Conservation (phyloP, 169 alveolate species). For the Cystoisospora suis region DNA sequence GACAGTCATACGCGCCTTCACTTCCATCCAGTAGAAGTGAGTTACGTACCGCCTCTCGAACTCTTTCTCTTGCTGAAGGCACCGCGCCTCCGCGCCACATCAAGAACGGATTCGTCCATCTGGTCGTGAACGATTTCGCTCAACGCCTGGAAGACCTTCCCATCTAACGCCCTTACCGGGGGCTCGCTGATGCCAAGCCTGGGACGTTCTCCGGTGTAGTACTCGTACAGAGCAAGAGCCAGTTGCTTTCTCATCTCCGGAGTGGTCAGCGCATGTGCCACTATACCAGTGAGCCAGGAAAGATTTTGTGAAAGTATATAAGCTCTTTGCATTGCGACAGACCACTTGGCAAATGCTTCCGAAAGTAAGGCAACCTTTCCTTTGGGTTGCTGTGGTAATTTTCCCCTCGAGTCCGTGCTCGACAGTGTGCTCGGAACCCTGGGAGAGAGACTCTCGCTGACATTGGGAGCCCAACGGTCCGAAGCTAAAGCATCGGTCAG, state of each 20-base stretch:
- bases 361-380: neutral
- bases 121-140: neutral
- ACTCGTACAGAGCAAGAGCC: conserved; percentile 3
- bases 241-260: neutral
- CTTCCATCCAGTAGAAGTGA: too few relatives aligned
- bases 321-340: neutral
- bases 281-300: neutral
- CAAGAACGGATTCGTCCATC: neutral
- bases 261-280: conserved; percentile 34
- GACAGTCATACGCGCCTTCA: too few relatives aligned
- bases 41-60: conserved; percentile 1
- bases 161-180: neutral
- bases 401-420: neutral
- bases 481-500: neutral
- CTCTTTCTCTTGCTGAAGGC: neutral
- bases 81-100: neutral
- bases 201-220: conserved; percentile 20
- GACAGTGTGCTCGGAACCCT: neutral
- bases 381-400: too few relatives aligned
- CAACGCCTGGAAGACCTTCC: neutral
- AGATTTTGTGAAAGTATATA: neutral
- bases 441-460: neutral
- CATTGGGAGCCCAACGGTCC: neutral
- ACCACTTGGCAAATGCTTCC: neutral
- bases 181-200: neutral